Evolutionary conservation across 768 basidiomycete genomes (phyloP).

Genomic region (Crassisporium funariophilum): DNA sequence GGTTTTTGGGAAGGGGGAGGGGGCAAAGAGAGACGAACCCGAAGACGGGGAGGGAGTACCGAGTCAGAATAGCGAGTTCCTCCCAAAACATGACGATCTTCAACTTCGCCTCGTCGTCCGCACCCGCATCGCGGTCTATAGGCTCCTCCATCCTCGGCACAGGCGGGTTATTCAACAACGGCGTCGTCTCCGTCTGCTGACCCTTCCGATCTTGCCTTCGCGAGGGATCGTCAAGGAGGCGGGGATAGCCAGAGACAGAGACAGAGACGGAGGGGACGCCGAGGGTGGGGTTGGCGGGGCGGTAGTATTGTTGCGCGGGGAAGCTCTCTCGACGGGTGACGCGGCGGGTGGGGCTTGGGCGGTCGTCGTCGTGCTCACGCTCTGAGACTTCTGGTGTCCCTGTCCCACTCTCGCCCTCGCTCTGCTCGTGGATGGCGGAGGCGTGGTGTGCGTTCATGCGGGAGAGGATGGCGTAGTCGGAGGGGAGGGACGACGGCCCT

Average conservation of each 20-base stretch:
- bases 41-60: conserved; percentile 73
- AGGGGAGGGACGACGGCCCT: conserved; percentile 59
- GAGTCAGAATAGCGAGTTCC: conserved; percentile 58
- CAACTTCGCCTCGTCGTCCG: conserved; percentile 32
- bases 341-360: no score
- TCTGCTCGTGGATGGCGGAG: conserved; percentile 7
- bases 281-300: conserved; percentile 41
- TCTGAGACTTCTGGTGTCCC: no score
- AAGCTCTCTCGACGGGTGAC: conserved; percentile 24
- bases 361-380: conserved; percentile 19
- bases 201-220: no score
- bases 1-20: neutral
- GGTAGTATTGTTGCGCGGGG: conserved; percentile 32
- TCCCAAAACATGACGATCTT: conserved; percentile 48
- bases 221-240: neutral
- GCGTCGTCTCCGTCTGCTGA: conserved; percentile 58
- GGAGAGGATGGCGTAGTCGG: conserved; percentile 67
- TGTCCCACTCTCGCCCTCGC: no score
- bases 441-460: conserved; percentile 39
- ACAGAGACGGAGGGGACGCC: conserved; percentile 21
- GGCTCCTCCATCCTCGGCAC: conserved; percentile 61
- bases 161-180: conserved; percentile 51
- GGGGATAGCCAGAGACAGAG: conserved; percentile 1
- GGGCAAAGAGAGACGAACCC: conserved; percentile 46
- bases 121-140: conserved; percentile 35